Evolutionary conservation across 371 early-diverging fungal species (phyloP).

Genomic region (Smittium mucronatum): DNA sequence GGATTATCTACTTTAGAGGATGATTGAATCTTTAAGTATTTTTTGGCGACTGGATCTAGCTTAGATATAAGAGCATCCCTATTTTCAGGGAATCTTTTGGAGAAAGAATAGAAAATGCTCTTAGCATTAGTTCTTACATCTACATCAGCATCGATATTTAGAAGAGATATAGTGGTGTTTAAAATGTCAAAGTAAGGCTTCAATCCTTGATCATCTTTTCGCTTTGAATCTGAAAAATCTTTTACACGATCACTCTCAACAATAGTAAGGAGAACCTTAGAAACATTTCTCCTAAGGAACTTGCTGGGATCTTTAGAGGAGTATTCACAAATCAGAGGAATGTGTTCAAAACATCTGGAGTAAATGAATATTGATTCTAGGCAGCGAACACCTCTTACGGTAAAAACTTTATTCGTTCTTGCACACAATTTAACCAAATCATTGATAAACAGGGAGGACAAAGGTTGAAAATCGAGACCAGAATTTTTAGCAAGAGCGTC

Average conservation of each 20-base stretch:
- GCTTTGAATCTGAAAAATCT: no score
- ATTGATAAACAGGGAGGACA: constrained; percentile 20
- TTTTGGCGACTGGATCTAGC: constrained; percentile 18
- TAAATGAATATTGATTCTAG: constrained; percentile 25
- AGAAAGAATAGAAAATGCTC: constrained; percentile 23
- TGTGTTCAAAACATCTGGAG: constrained; percentile 26
- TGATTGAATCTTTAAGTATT: constrained; percentile 25
- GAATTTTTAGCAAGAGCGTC: constrained; percentile 25
- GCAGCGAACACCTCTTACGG: constrained; percentile 29
- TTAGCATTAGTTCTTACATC: constrained; percentile 29
- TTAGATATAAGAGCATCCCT: background rate
- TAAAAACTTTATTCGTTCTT: constrained; percentile 34
- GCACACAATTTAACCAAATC: constrained; percentile 27
- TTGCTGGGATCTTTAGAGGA: constrained; percentile 24
- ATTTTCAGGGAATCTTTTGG: constrained; percentile 21
- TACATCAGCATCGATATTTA: constrained; percentile 29
- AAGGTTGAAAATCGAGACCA: constrained; percentile 24
- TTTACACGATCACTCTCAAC: constrained; percentile 23
- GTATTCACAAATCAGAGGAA: constrained; percentile 21
- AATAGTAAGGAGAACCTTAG: constrained; percentile 25
- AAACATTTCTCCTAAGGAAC: constrained; percentile 25
- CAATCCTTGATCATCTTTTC: constrained; percentile 17
- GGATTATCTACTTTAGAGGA: background rate
- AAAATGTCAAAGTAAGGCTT: constrained; percentile 20
- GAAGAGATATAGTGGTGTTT: constrained; percentile 23